Evolutionary conservation across 2,329 filamentous ascomycete species (phyloP).

Genomic region (Neonectria ditissima): DNA sequence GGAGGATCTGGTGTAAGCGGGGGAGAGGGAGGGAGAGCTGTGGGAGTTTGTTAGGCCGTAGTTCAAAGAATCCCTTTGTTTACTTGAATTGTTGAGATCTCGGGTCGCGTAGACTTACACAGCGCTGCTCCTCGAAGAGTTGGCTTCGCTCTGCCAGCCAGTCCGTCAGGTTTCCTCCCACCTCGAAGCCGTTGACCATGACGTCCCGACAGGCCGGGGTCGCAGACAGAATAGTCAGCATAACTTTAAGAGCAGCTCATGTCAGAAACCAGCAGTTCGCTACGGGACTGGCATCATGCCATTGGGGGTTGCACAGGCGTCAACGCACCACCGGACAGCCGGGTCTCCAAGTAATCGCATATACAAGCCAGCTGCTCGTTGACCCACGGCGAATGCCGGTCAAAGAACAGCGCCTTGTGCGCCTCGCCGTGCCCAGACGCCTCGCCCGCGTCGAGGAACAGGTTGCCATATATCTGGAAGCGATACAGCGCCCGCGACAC

Average conservation of each 20-base stretch:
- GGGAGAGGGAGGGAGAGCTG: slow-evolving; percentile 37
- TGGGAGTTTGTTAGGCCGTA: background rate
- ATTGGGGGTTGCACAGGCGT: background rate
- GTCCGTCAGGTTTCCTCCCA: slow-evolving; percentile 38
- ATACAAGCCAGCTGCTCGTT: slow-evolving; percentile 41
- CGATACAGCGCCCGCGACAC: slow-evolving; percentile 38
- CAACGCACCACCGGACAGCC: slow-evolving; percentile 35
- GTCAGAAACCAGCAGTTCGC: slow-evolving; percentile 17
- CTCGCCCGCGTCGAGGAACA: slow-evolving; percentile 31
- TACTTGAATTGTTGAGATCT: too few relatives aligned
- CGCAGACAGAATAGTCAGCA: slow-evolving; percentile 37
- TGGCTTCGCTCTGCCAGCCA: slow-evolving; percentile 34
- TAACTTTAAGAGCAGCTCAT: slow-evolving; percentile 25
- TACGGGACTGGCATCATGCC: background rate
- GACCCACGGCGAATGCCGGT: slow-evolving; percentile 37
- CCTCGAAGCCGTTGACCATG: slow-evolving; percentile 36
- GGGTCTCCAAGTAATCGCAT: slow-evolving; percentile 36
- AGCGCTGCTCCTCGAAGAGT: slow-evolving; percentile 39
- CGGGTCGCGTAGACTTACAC: slow-evolving; percentile 31
- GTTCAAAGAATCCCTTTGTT: background rate
- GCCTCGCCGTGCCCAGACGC: background rate
- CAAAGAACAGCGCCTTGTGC: slow-evolving; percentile 39
- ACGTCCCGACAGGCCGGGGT: slow-evolving; percentile 37
- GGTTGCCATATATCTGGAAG: slow-evolving; percentile 40
- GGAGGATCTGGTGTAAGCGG: slow-evolving; percentile 29